These are phyloP conservation scores for Bullera alba DNA, from an alignment of 768 basidiomycete species.

Conservation along the genomic window DNA sequence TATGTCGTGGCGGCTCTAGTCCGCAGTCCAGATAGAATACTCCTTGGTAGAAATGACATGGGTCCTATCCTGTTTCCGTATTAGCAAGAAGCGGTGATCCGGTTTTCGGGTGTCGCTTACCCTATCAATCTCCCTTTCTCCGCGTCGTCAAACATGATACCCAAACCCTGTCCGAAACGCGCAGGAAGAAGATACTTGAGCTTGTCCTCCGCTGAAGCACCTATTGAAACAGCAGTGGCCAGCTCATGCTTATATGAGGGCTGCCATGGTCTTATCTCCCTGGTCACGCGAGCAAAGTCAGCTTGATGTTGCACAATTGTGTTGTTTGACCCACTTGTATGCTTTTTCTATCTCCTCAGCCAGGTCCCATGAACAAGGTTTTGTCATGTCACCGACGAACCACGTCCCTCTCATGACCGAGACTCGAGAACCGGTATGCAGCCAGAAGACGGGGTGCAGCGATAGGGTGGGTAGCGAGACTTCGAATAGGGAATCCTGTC, in stretches of 20 bases:
- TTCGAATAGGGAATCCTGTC: slow-evolving; percentile 44
- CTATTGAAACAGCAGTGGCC: slow-evolving; percentile 44
- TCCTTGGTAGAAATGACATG: slow-evolving; percentile 37
- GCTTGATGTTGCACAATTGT: too few relatives aligned
- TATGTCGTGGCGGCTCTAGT: slow-evolving; percentile 43
- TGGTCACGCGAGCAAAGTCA: too few relatives aligned
- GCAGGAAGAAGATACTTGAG: slow-evolving; percentile 43
- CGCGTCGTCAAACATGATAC: slow-evolving; percentile 48
- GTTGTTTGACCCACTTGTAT: slow-evolving; percentile 36
- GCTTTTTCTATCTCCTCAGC: slow-evolving; percentile 47
- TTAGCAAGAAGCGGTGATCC: neutral
- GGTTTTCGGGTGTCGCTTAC: slow-evolving; percentile 23
- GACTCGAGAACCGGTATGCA: slow-evolving; percentile 45
- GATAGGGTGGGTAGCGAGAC: slow-evolving; percentile 37
- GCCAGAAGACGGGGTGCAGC: slow-evolving; percentile 49
- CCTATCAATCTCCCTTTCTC: slow-evolving; percentile 44
- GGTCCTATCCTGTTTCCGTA: slow-evolving; percentile 26
- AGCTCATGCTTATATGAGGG: slow-evolving; percentile 48
- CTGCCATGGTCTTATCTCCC: slow-evolving; percentile 1
- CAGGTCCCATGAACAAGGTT: slow-evolving; percentile 47
- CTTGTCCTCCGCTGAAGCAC: slow-evolving; percentile 48
- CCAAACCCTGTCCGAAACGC: slow-evolving; percentile 31
- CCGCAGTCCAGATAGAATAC: slow-evolving; percentile 42
- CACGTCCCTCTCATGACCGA: slow-evolving; percentile 47
- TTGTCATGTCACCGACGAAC: slow-evolving; percentile 48